Percentiles rank a stretch among this genome's conserved stretches.
Conservation (phyloP, 148 eudicot genomes). For the Fagopyrum tataricum region DNA sequence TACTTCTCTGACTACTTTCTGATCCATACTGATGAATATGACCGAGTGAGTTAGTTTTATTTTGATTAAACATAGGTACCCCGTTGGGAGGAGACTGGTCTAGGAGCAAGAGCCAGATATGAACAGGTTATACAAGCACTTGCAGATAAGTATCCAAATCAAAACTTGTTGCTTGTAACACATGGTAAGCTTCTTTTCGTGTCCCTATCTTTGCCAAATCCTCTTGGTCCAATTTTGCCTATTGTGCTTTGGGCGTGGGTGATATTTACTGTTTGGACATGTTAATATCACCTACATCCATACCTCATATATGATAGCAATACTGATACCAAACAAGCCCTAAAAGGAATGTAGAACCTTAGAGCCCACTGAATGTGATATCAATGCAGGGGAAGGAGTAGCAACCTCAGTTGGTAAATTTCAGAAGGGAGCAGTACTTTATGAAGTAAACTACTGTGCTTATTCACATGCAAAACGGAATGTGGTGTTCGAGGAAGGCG, state of each 20-base stretch:
- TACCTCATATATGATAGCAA: neutral
- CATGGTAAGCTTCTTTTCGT: constrained; percentile 54
- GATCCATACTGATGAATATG: neutral
- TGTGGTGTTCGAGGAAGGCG: constrained; percentile 23
- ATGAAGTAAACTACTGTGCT: constrained; percentile 55
- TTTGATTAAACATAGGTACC: constrained; percentile 44
- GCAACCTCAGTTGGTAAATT: constrained; percentile 32
- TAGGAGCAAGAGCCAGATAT: constrained; percentile 57
- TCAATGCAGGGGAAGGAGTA: constrained; percentile 56
- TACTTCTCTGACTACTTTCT: neutral
- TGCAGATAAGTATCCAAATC: constrained; percentile 82
- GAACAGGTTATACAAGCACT: constrained; percentile 47
- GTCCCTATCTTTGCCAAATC: neutral
- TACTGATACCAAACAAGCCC: neutral
- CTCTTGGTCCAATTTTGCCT: neutral
- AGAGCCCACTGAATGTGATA: neutral
- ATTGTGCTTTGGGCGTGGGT: no score
- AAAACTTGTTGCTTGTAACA: constrained; percentile 80
- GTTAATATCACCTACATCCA: no score
- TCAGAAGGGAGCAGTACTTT: constrained; percentile 27
- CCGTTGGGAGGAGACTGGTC: constrained; percentile 61
- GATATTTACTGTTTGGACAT: no score
- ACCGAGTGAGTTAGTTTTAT: constrained; percentile 13
- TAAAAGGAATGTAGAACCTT: neutral
- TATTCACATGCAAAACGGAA: constrained; percentile 31